Conservation (phyloP, 2,329 filamentous ascomycete genomes). For the Ceratocystis alfenasii region DNA sequence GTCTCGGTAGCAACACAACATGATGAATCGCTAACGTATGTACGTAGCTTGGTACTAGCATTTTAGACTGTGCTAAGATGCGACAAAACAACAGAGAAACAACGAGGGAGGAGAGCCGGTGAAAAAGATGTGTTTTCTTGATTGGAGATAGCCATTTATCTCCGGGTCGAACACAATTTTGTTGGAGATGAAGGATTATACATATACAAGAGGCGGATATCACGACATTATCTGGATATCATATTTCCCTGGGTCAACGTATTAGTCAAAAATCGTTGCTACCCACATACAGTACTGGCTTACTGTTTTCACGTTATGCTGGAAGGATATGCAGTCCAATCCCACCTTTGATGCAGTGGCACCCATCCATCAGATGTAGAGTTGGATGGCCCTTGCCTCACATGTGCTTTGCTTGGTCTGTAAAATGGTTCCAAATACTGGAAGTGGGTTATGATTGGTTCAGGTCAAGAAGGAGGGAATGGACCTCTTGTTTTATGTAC, state of each 20-base stretch:
- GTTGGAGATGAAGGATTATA: not conserved
- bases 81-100: not conserved
- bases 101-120: not conserved
- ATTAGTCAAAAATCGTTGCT: not conserved
- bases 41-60: not conserved
- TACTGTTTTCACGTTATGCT: not conserved
- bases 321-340: not conserved
- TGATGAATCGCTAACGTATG: not conserved
- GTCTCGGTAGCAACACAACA: not conserved
- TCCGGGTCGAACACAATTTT: not conserved
- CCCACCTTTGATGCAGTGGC: conserved; percentile 8
- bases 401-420: not conserved
- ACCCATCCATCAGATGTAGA: not conserved
- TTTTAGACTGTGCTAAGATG: not conserved
- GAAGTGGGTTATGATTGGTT: not conserved
- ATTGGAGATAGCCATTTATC: not conserved
- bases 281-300: not conserved
- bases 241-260: not conserved
- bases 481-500: not conserved
- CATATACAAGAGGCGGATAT: not conserved
- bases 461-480: not conserved
- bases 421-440: not conserved
- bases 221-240: not conserved
- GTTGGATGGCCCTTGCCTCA: not conserved
- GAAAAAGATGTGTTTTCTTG: not conserved